Evolutionary conservation across 2,329 filamentous ascomycete genomes (phyloP).

Genomic region (Shiraia sp.): DNA sequence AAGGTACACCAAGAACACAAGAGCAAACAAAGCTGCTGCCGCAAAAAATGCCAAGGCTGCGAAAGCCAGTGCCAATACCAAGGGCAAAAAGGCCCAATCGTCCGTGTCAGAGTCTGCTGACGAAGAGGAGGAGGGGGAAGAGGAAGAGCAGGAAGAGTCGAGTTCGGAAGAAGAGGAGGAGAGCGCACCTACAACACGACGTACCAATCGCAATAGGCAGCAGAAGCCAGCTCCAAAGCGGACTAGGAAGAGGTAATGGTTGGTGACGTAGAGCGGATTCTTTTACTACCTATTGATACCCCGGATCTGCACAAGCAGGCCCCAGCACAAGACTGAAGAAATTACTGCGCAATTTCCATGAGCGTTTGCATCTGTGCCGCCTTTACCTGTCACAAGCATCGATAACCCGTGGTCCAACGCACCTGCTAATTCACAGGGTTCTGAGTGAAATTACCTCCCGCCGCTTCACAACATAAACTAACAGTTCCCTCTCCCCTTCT

Average conservation of each 20-base stretch:
- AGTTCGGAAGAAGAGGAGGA: conserved; percentile 37
- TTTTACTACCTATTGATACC: conserved; percentile 7
- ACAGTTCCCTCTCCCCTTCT: too few species aligned
- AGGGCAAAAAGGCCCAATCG: conserved; percentile 36
- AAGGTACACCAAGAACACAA: conserved; percentile 32
- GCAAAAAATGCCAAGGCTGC: conserved; percentile 27
- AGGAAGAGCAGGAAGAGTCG: conserved; percentile 36
- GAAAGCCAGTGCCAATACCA: conserved; percentile 27
- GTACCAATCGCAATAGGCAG: conserved; percentile 33
- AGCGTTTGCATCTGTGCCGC: too few species aligned
- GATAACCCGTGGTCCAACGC: too few species aligned
- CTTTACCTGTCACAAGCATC: too few species aligned
- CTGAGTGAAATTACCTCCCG: neutral
- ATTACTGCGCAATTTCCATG: too few species aligned
- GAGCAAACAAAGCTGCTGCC: conserved; percentile 26
- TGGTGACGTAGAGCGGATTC: neutral
- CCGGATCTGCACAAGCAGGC: neutral
- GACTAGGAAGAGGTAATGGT: conserved; percentile 28
- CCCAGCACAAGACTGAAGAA: too few species aligned
- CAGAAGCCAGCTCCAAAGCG: conserved; percentile 30
- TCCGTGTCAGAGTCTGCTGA: conserved; percentile 35
- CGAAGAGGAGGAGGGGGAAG: conserved; percentile 45
- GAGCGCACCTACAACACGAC: conserved; percentile 37
- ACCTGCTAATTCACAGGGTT: neutral
- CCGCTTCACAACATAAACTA: too few species aligned